phyloP scores from a whole-genome alignment of 768 basidiomycete species.

The Lactifluus subvellereus region DNA sequence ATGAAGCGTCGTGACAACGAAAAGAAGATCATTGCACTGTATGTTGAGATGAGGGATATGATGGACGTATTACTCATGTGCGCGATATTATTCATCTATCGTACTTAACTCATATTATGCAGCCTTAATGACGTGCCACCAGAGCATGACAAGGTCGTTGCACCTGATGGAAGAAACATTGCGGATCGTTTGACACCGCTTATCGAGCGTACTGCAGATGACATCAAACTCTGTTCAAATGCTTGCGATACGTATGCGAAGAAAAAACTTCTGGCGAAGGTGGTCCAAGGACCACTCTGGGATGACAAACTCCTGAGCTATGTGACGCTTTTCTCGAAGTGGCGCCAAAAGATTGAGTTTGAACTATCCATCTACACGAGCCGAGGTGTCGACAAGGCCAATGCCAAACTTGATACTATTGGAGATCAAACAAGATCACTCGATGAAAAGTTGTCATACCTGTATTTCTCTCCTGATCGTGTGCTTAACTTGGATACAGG shows the following conservation, averaged over 20 bases:
- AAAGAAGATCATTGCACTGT: constrained; percentile 41
- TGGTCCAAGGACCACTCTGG: constrained; percentile 30
- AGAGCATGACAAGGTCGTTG: constrained; percentile 16
- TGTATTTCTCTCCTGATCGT: not conserved
- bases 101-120: not conserved
- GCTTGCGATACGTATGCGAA: constrained; percentile 32
- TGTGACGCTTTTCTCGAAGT: constrained; percentile 25
- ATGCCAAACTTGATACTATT: constrained; percentile 17
- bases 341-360: constrained; percentile 28
- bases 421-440: constrained; percentile 10
- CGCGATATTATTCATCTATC: not conserved
- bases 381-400: not conserved
- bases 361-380: constrained; percentile 31
- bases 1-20: constrained; percentile 33
- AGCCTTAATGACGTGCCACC: constrained; percentile 31
- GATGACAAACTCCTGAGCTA: constrained; percentile 28
- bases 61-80: constrained; percentile 30
- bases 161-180: constrained; percentile 33
- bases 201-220: constrained; percentile 27
- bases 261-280: constrained; percentile 29
- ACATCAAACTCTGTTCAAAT: constrained; percentile 33
- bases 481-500: constrained; percentile 7
- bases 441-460: constrained; percentile 20
- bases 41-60: constrained; percentile 46
- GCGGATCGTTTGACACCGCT: constrained; percentile 33